Evolutionary conservation across 768 basidiomycete species (phyloP), one percentile per base, ranked within the genome.

Genomic region (Leucocoprinus leucothites): DNA sequence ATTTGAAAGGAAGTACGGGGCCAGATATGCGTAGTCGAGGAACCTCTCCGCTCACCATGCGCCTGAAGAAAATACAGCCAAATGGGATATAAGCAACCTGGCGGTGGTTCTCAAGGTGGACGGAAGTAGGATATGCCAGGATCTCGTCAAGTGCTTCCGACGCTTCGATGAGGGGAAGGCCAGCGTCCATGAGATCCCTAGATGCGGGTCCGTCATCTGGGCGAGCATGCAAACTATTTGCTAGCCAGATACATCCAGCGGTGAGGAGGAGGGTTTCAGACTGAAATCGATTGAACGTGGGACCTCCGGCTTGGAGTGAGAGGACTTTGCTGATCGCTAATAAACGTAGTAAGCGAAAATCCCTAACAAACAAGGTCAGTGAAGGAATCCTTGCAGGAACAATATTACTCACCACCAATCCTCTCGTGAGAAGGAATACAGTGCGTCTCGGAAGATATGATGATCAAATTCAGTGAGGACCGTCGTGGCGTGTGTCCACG

Each of bases 151-250:
- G 31, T 5, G 11, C 31, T 5, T 31, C 31, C 11, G 31, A 5
- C 31, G 31, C 31, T 11, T 5, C 31, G 5, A 5, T 46, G 11
- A 46, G 6, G 1, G 59, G 63, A 7, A 64, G 53, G 7, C 21
- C 53, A 6, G 56, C 56, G 9, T 56, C 40, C 51, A 64, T 60
- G 1, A 64, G 48, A 1, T 48, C 36, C 18, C 61, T 42, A 1
- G 50, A 28, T 6, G 61, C 57, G 3, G 58, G 53, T 0, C 58
- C 53, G 28, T 58, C 57, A 5, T 63, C 60, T 3, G 58, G 60
- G 4, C 61, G 49, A 48, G 63, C 56, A 53, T 64, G 63, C 1
- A 62, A 46, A 21, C 57, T 43, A 31, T 64, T 64, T 0, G 51
- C 44, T 1, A 62, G 34, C 60, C 61, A 64, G 0, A 58, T 55